phyloP scores from a whole-genome alignment of 768 basidiomycete genomes.

The Phaeotremella fagi region DNA sequence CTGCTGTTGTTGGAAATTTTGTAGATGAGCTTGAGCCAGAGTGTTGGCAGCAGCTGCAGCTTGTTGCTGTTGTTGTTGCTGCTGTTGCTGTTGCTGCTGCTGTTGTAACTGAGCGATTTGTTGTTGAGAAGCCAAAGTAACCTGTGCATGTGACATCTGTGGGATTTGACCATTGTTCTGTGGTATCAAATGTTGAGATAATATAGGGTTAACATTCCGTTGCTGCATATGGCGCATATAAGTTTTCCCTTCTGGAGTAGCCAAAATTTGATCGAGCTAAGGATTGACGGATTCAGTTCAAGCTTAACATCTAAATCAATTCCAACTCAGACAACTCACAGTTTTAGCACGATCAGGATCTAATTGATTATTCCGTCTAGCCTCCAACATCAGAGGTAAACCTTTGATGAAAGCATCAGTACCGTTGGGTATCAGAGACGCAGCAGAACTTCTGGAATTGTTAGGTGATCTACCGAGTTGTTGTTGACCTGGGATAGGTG shows the following conservation, averaged over 20 bases:
- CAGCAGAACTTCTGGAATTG: neutral
- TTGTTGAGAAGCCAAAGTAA: conserved; percentile 22
- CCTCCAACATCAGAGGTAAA: conserved; percentile 30
- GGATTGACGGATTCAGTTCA: no score
- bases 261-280: conserved; percentile 28
- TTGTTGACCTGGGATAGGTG: neutral
- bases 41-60: conserved; percentile 6
- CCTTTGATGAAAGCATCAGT: conserved; percentile 24
- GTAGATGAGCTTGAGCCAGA: conserved; percentile 15
- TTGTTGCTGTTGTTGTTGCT: conserved; percentile 1
- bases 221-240: conserved; percentile 15
- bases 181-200: conserved; percentile 17
- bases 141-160: conserved; percentile 19
- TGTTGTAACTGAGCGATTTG: conserved; percentile 20
- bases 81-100: conserved; percentile 6
- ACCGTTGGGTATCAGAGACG: neutral
- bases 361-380: conserved; percentile 24
- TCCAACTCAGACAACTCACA: conserved; percentile 16
- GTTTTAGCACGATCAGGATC: conserved; percentile 27
- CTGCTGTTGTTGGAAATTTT: conserved; percentile 6
- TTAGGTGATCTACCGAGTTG: neutral
- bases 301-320: no score
- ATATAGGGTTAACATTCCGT: neutral
- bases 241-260: conserved; percentile 25
- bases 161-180: conserved; percentile 16